Percentiles rank a stretch among this genome's conserved stretches.
These are phyloP conservation scores for Aspergillus indologenus DNA, from an alignment of 495 filamentous ascomycete genomes.

Conservation along the genomic window DNA sequence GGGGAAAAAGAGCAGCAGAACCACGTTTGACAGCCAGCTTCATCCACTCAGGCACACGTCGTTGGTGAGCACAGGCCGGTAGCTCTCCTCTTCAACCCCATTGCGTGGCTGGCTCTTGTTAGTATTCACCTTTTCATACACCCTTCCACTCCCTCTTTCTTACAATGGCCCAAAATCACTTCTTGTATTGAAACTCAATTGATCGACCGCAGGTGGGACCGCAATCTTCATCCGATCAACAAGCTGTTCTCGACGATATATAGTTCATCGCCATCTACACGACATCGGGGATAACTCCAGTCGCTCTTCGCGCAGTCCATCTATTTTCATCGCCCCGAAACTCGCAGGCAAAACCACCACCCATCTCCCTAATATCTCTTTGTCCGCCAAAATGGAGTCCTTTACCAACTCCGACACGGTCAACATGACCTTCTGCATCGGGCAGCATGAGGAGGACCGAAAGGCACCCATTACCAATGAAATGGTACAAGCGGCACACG, in stretches of 20 bases:
- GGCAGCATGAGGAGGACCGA: constrained; percentile 76
- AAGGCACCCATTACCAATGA: constrained; percentile 56
- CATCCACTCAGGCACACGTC: background rate
- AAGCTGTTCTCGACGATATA: background rate
- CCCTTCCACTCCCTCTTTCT: background rate
- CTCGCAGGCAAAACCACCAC: too few species aligned
- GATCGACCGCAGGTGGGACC: constrained; percentile 12
- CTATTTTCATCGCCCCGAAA: background rate
- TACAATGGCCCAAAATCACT: constrained; percentile 1
- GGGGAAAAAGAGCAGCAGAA: background rate
- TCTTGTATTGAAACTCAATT: constrained; percentile 12
- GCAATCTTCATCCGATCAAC: constrained; percentile 11
- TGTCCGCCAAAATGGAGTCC: constrained; percentile 38
- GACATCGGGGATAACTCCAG: background rate
- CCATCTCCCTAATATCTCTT: background rate
- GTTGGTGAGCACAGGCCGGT: background rate
- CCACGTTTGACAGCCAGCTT: background rate
- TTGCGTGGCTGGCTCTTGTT: background rate
- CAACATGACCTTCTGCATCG: constrained; percentile 69
- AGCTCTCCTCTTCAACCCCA: background rate
- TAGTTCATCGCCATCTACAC: background rate
- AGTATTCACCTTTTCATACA: background rate
- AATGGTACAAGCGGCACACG: constrained; percentile 66
- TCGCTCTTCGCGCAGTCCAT: background rate
- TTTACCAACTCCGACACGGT: constrained; percentile 51